These are phyloP conservation scores for Solanum hybrid DNA, from an alignment of 305 asterid species.

Conservation along the genomic window DNA sequence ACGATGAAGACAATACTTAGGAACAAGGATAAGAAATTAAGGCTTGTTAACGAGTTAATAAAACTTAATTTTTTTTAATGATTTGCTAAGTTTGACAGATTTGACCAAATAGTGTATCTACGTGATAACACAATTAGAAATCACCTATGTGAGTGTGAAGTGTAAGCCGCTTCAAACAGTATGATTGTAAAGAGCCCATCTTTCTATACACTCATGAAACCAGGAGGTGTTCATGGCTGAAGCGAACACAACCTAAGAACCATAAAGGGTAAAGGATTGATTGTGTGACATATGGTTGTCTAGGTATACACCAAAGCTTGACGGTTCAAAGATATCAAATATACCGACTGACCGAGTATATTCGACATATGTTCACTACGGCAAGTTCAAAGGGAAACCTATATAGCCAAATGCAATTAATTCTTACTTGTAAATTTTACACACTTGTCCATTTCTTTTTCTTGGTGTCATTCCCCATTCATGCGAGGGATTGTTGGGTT, in stretches of 20 bases:
- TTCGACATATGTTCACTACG: neutral
- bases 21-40: neutral
- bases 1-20: neutral
- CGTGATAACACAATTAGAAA: neutral
- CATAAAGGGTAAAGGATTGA: neutral
- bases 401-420: neutral
- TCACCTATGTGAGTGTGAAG: neutral
- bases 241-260: neutral
- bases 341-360: neutral
- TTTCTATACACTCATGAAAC: neutral
- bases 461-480: neutral
- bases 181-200: neutral
- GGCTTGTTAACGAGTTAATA: neutral
- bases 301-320: neutral
- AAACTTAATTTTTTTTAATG: no score
- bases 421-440: neutral
- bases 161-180: neutral
- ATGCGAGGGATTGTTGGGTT: neutral
- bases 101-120: neutral
- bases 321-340: neutral
- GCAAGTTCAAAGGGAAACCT: neutral
- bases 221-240: neutral
- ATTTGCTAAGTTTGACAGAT: neutral
- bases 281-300: neutral
- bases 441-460: neutral